Conservation (phyloP, 2,329 filamentous ascomycete genomes). For the Fusarium zealandicum region DNA sequence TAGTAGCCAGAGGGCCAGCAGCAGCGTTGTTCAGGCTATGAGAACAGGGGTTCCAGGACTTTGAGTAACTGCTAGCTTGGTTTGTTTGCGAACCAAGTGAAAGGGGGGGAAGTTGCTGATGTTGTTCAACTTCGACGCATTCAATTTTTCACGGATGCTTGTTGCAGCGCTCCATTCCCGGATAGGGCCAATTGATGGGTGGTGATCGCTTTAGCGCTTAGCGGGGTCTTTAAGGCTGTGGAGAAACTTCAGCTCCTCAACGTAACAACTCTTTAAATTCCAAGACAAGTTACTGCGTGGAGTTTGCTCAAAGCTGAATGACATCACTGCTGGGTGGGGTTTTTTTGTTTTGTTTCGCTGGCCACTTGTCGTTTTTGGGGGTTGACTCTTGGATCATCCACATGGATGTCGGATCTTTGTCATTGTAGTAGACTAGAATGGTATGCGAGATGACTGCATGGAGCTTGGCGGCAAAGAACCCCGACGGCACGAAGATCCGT, state of each 20-base stretch:
- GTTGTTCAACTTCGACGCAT: not conserved
- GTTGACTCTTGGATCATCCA: no score
- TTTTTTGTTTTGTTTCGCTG: no score
- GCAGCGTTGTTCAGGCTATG: not conserved
- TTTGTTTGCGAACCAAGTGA: not conserved
- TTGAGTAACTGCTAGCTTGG: not conserved
- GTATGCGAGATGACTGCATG: not conserved
- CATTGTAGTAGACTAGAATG: no score
- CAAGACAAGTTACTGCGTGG: no score
- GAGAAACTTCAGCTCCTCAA: conserved; percentile 19
- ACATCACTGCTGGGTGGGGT: no score
- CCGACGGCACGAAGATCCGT: conserved; percentile 5
- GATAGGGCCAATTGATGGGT: not conserved
- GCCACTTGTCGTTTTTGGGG: no score
- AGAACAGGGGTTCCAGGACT: not conserved
- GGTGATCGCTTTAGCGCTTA: conserved; percentile 18
- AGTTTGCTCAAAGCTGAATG: no score
- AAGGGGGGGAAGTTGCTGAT: not conserved
- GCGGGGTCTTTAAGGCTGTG: conserved; percentile 18
- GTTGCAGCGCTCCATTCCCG: not conserved
- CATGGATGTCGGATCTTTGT: no score
- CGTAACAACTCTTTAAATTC: no score
- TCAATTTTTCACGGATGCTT: conserved; percentile 1
- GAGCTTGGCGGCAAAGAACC: conserved; percentile 1
- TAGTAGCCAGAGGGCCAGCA: not conserved